Base-by-base conservation (phyloP, 1,139 yeast species). In the Yamadazyma triangularis region DNA sequence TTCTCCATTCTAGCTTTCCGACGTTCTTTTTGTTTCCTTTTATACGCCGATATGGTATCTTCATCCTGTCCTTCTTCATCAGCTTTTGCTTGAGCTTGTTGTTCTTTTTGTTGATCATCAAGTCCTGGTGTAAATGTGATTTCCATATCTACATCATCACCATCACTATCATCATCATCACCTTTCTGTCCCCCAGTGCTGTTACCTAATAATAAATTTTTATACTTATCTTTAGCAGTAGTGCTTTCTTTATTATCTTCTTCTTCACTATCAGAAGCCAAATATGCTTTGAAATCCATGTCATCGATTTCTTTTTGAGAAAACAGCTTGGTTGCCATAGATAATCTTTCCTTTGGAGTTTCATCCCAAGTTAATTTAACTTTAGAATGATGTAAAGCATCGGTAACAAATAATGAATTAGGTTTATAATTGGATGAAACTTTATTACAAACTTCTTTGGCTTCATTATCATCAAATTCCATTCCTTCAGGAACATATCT, bases 281-380 rank as follows among this genome's bases (percentile, higher is more conserved):
- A 64, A 48, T 93, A 93, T 2, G 97, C 96, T 51, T 87, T 80
- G 62, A 89, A 83, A 55, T 93, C 98, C 93, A 89, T 87, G 30
- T 89, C 96, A 44, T 91, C 97, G 30, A 89, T 71, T 51, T 93
- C 98, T 53, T 83, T 80, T 51, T 86, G 94, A 29, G 88, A 78
- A 50, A 93, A 89, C 11, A 89, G 88, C 45, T 81, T 77, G 12
- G 84, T 73, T 1, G 96, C 77, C 33, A 89, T 58, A 35, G 84
- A 79, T n/a, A 78, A 58, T 53, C 98, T 75, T 49, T 88, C 96
- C 38, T 78, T 81, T 4, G 98, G 98, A 0, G 97, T 93, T 58
- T 91, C 97, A 57, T 93, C 99, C 97, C 97, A 89, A 0, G 96
- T 88, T 41, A 89, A 69, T 51, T 86, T 86, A 28, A 89, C 96